These are phyloP conservation scores for Komagataella pseudopastoris DNA, from an alignment of 805 yeast species.

Conservation along the genomic window DNA sequence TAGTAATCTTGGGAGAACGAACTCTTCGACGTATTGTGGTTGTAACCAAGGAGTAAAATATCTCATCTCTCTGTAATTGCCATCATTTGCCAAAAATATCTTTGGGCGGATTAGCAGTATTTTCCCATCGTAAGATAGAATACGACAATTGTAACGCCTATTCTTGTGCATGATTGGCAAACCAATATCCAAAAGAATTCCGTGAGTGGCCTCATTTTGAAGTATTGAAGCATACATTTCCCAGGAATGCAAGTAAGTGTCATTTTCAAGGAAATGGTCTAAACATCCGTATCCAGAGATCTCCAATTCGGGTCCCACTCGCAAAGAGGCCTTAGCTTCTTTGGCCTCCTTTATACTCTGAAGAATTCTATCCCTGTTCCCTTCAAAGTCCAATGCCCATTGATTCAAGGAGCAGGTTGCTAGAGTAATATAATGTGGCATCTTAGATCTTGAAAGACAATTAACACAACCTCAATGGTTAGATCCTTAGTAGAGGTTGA, in stretches of 20 bases:
- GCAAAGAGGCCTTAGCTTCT: conserved; percentile 53
- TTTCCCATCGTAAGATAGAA: conserved; percentile 66
- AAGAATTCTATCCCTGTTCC: conserved; percentile 83
- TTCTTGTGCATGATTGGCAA: conserved; percentile 86
- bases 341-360: conserved; percentile 75
- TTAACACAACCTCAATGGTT: not conserved
- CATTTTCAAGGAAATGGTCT: conserved; percentile 89
- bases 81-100: conserved; percentile 89
- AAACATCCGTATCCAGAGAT: conserved; percentile 89
- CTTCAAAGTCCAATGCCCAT: conserved; percentile 98
- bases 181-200: conserved; percentile 79
- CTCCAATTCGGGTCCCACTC: conserved; percentile 97
- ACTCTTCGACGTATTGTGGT: conserved; percentile 61
- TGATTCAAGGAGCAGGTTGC: conserved; percentile 94
- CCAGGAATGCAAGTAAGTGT: conserved; percentile 84
- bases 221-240: conserved; percentile 80
- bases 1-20: conserved; percentile 57
- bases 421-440: conserved; percentile 81
- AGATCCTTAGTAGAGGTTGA: not conserved
- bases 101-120: conserved; percentile 87
- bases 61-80: conserved; percentile 96
- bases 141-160: conserved; percentile 83
- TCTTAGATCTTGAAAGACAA: conserved; percentile 12
- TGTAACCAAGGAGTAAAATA: conserved; percentile 92
- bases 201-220: conserved; percentile 52